Evolutionary conservation across 108 stramenopile genomes (phyloP), one percentile per base, ranked within the genome.

Genomic region (Nitzschia sp.): DNA sequence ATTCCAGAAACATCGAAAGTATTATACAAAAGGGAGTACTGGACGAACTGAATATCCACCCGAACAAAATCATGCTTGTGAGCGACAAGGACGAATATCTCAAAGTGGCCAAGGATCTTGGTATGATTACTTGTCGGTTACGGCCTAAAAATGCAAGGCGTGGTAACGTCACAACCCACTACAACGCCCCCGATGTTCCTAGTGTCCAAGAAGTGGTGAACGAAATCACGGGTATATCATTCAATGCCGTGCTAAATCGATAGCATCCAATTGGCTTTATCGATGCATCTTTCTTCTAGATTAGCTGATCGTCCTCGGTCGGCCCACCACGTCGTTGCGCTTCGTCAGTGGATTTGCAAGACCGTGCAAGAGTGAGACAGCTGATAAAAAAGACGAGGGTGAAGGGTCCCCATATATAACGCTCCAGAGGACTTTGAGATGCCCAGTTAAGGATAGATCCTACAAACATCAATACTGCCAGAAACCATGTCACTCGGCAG

Each of bases 201-300:
- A 68, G 80, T 38, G 86, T 94, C 11, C 63, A 83, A 64, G 88
- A 85, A 35, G 85, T 91, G 8, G 80, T 91, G 30, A 83, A 94
- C 75, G 90, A 94, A 63, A 85, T 91, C 41, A 88, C 88, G 70
- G 93, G 93, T 15, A 83, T 94, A 25, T 88, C 86, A 25, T 94
- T 90, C 77, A 89, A 89, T 74, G 75, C 82, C 30, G 84, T 83
- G 11, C 30, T 76, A 23, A 81, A 76, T 68, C 34, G 76, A 47
- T 75, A 59, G 33, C 22, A 15, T 15, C 22, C 0, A 5, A n/a
- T 41, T 41, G 38, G 13, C 38, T 41, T 41, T 41, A 41, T n/a
- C n/a, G 9, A 41, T 41, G 38, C 38, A 41, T 41, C 38, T n/a
- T n/a, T n/a, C n/a, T n/a, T n/a, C n/a, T n/a, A n/a, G n/a, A n/a